These are phyloP conservation scores for Ambrosiella beaveri DNA, from an alignment of 2,329 filamentous ascomycete species.

Conservation along the genomic window DNA sequence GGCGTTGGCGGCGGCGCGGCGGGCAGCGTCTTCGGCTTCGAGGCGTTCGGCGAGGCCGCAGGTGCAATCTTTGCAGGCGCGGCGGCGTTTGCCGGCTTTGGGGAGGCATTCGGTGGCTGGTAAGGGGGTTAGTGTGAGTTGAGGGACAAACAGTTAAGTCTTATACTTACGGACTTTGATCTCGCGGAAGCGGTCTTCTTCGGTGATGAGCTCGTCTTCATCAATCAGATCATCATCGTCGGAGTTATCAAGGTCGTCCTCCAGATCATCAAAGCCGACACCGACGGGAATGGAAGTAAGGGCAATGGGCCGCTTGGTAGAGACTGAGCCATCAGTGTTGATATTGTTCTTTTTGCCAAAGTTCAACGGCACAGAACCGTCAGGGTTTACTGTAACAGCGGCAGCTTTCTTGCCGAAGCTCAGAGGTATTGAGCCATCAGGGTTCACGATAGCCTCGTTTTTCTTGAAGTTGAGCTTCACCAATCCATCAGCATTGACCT, in stretches of 20 bases:
- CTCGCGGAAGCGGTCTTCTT: slow-evolving; percentile 63
- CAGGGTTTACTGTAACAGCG: slow-evolving; percentile 20
- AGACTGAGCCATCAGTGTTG: neutral
- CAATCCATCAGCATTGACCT: slow-evolving; percentile 15
- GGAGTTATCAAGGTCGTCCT: slow-evolving; percentile 37
- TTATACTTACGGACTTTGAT: slow-evolving; percentile 58
- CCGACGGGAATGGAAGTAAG: slow-evolving; percentile 28
- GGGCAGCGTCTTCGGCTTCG: slow-evolving; percentile 64
- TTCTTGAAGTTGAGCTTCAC: slow-evolving; percentile 32
- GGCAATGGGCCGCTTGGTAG: slow-evolving; percentile 15
- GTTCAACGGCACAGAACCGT: slow-evolving; percentile 32
- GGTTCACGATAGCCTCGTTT: neutral
- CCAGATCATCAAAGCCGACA: slow-evolving; percentile 52
- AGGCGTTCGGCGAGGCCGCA: slow-evolving; percentile 79
- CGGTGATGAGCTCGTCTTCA: slow-evolving; percentile 71
- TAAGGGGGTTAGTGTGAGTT: neutral
- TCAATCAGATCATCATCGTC: slow-evolving; percentile 78
- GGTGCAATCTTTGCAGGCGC: slow-evolving; percentile 95
- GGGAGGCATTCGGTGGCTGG: slow-evolving; percentile 70
- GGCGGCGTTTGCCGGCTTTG: slow-evolving; percentile 70
- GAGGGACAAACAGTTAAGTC: neutral
- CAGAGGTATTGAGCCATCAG: neutral
- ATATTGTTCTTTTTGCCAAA: slow-evolving; percentile 20
- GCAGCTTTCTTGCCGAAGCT: slow-evolving; percentile 46
- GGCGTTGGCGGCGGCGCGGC: slow-evolving; percentile 45